Percentiles rank a stretch among this genome's conserved stretches.
Evolutionary conservation across 495 filamentous ascomycete genomes (phyloP).

Genomic region (Neurospora sublineolata): DNA sequence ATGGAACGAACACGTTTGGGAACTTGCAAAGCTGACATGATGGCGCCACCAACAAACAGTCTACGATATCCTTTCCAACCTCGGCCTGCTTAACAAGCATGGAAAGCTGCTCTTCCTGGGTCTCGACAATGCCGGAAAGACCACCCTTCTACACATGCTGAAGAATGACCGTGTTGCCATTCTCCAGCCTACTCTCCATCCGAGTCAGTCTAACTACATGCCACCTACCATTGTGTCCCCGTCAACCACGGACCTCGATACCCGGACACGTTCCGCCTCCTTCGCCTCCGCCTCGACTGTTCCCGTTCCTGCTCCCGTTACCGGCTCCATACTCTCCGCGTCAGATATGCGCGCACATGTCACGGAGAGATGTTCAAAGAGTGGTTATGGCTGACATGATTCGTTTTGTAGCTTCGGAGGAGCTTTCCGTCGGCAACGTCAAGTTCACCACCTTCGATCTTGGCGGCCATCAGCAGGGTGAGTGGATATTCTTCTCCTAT

Average conservation of each 20-base stretch:
- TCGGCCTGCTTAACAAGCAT: slow-evolving; percentile 94
- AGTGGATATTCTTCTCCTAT: slow-evolving; percentile 14
- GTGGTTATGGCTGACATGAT: slow-evolving; percentile 12
- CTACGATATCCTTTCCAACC: slow-evolving; percentile 79
- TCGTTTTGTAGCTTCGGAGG: slow-evolving; percentile 62
- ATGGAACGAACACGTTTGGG: background rate
- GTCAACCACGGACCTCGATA: background rate
- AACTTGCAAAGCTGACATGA: slow-evolving; percentile 12
- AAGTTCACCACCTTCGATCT: slow-evolving; percentile 97
- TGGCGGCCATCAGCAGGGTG: slow-evolving; percentile 93
- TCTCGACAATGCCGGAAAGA: slow-evolving; percentile 97
- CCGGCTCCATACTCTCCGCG: background rate
- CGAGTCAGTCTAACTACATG: slow-evolving; percentile 46
- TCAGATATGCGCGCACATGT: slow-evolving; percentile 2
- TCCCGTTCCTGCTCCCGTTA: background rate
- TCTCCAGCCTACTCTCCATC: slow-evolving; percentile 79
- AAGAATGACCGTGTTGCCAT: slow-evolving; percentile 97
- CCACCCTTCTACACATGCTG: slow-evolving; percentile 82
- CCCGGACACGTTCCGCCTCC: background rate
- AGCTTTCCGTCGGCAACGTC: slow-evolving; percentile 91
- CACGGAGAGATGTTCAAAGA: background rate
- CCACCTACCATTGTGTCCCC: background rate
- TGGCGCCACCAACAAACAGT: slow-evolving; percentile 40
- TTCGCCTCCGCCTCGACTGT: background rate
- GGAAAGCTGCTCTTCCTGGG: slow-evolving; percentile 89